These are phyloP conservation scores for Cladosporium sp. DNA, from an alignment of 2,329 filamentous ascomycete genomes.

Conservation along the genomic window DNA sequence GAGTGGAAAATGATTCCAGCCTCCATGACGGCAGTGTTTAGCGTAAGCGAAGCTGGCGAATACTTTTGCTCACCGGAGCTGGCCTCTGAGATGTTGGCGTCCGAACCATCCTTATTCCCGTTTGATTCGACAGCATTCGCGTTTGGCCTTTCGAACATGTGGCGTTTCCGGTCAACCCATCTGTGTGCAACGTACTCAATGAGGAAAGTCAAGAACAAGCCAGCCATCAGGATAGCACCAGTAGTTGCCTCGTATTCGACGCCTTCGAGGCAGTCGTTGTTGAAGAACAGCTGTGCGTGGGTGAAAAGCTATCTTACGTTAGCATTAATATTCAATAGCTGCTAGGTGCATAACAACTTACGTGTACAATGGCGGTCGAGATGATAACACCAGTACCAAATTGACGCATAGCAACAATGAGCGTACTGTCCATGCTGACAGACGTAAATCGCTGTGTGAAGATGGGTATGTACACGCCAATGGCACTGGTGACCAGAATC, in stretches of 20 bases:
- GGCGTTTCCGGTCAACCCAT: slow-evolving; percentile 11
- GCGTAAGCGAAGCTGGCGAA: slow-evolving; percentile 36
- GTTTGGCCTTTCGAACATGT: slow-evolving; percentile 10
- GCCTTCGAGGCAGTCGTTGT: slow-evolving; percentile 60
- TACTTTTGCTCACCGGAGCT: slow-evolving; percentile 1
- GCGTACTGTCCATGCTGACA: slow-evolving; percentile 39
- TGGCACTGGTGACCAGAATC: slow-evolving; percentile 59
- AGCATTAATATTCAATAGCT: neutral
- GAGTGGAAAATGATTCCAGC: slow-evolving; percentile 71
- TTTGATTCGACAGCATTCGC: neutral
- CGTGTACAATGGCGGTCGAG: slow-evolving; percentile 51
- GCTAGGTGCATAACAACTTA: neutral
- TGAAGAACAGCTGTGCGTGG: slow-evolving; percentile 67
- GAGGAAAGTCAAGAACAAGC: slow-evolving; percentile 65
- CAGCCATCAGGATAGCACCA: slow-evolving; percentile 66
- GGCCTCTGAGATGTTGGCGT: slow-evolving; percentile 2
- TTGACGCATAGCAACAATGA: slow-evolving; percentile 61
- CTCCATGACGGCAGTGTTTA: slow-evolving; percentile 65
- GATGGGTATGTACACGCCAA: slow-evolving; percentile 65
- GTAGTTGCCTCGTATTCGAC: slow-evolving; percentile 64
- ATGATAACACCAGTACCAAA: slow-evolving; percentile 70
- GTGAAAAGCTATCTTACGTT: slow-evolving; percentile 58
- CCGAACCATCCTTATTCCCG: slow-evolving; percentile 21
- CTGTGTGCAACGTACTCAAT: slow-evolving; percentile 54
- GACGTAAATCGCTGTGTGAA: slow-evolving; percentile 54